Evolutionary conservation across 2,329 filamentous ascomycete species (phyloP).

Genomic region (Aureobasidium vineae): DNA sequence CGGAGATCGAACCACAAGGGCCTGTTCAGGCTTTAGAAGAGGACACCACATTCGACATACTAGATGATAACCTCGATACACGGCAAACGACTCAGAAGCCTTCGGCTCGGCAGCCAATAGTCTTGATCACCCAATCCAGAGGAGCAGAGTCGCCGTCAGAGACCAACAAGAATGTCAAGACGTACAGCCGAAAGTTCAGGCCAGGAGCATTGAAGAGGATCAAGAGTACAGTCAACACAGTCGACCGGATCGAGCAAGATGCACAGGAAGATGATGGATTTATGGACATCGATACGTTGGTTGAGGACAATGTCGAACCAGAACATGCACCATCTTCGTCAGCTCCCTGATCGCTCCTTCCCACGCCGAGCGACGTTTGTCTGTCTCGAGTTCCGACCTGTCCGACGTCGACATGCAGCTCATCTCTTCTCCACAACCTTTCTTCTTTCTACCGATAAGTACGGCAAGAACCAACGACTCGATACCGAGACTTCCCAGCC

Average conservation of each 20-base stretch:
- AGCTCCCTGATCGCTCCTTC: slow-evolving; percentile 32
- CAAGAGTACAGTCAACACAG: background rate
- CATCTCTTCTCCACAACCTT: slow-evolving; percentile 15
- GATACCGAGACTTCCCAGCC: background rate
- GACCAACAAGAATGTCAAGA: slow-evolving; percentile 3
- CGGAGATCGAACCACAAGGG: background rate
- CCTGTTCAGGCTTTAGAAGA: background rate
- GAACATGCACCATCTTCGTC: slow-evolving; percentile 29
- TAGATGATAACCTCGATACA: background rate
- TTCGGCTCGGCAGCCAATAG: slow-evolving; percentile 12
- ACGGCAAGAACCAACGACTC: slow-evolving; percentile 16
- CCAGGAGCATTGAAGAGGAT: slow-evolving; percentile 2
- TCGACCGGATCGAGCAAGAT: background rate
- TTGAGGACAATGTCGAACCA: background rate
- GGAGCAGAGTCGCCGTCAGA: background rate
- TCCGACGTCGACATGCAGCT: slow-evolving; percentile 19
- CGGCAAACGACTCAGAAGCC: background rate
- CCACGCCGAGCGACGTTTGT: slow-evolving; percentile 26
- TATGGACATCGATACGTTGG: slow-evolving; percentile 13
- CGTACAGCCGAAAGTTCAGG: slow-evolving; percentile 13
- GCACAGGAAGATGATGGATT: slow-evolving; percentile 3
- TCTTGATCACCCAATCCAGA: slow-evolving; percentile 17
- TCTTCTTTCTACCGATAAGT: background rate
- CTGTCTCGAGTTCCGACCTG: slow-evolving; percentile 22
- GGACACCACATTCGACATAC: slow-evolving; percentile 4